These are phyloP conservation scores for Apodospora peruviana DNA, from an alignment of 495 filamentous ascomycete species.

Conservation along the genomic window DNA sequence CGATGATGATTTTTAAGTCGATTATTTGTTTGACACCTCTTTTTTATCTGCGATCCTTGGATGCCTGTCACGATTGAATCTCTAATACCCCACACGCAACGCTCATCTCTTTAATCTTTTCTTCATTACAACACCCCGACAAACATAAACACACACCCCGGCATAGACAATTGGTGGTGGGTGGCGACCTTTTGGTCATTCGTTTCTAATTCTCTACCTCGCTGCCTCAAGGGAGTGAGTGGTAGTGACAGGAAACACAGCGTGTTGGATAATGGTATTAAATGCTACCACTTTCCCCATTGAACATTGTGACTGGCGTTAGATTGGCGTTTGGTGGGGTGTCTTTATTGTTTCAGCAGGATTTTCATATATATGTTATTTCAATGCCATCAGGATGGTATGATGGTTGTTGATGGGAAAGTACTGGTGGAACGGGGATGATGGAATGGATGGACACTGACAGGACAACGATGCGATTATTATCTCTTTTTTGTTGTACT, in stretches of 20 bases:
- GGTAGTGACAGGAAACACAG: conserved; percentile 18
- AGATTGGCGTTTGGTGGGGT: no score
- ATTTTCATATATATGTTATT: not conserved
- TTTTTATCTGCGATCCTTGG: no score
- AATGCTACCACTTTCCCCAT: not conserved
- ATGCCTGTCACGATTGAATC: conserved; percentile 11
- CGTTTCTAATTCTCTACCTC: no score
- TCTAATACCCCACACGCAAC: conserved; percentile 12
- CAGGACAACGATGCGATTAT: not conserved
- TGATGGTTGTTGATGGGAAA: not conserved
- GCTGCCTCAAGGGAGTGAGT: not conserved
- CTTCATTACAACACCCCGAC: not conserved
- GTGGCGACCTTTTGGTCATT: no score
- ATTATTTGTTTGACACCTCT: conserved; percentile 4
- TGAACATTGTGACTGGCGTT: not conserved
- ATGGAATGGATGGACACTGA: not conserved
- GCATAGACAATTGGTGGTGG: not conserved
- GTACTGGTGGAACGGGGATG: not conserved
- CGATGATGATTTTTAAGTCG: conserved; percentile 89
- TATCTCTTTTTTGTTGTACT: not conserved
- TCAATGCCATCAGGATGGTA: not conserved
- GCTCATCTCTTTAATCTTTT: conserved; percentile 1
- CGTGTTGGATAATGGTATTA: not conserved
- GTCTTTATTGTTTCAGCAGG: not conserved
- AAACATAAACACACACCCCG: not conserved